These are phyloP conservation scores for Rhynchosporium graminicola DNA, from an alignment of 2,329 filamentous ascomycete species.

Conservation along the genomic window DNA sequence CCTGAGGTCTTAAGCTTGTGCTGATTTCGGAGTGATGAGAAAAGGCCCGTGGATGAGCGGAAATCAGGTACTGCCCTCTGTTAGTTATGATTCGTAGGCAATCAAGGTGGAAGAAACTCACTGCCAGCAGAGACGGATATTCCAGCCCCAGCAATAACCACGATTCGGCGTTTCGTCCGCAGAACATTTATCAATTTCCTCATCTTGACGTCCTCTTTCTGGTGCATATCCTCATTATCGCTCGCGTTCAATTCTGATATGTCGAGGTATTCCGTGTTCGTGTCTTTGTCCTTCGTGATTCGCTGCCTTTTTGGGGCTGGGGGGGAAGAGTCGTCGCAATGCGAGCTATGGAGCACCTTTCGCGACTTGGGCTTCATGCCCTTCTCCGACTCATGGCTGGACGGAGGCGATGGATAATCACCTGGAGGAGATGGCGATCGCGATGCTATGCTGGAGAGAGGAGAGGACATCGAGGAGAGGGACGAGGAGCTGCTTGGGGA, in stretches of 20 bases:
- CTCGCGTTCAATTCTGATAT: slow-evolving; percentile 56
- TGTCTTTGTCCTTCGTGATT: slow-evolving; percentile 63
- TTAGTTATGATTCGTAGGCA: slow-evolving; percentile 24
- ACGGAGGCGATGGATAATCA: slow-evolving; percentile 39
- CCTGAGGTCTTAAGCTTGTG: slow-evolving; percentile 92
- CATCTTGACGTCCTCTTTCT: slow-evolving; percentile 62
- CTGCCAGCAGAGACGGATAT: slow-evolving; percentile 96
- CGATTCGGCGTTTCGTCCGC: slow-evolving; percentile 91
- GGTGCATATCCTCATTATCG: slow-evolving; percentile 46
- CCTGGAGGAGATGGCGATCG: slow-evolving; percentile 39
- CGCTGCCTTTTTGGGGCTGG: slow-evolving; percentile 77
- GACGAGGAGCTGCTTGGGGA: slow-evolving; percentile 27
- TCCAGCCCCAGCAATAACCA: slow-evolving; percentile 92
- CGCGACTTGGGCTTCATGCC: slow-evolving; percentile 28
- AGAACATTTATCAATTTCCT: slow-evolving; percentile 72
- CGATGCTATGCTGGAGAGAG: slow-evolving; percentile 41
- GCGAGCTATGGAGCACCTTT: slow-evolving; percentile 25
- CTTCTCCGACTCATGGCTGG: slow-evolving; percentile 35
- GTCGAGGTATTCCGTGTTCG: slow-evolving; percentile 82
- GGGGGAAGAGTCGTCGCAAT: slow-evolving; percentile 56
- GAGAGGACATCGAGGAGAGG: slow-evolving; percentile 42
- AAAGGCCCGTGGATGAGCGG: slow-evolving; percentile 86
- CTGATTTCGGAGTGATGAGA: slow-evolving; percentile 79
- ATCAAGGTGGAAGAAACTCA: slow-evolving; percentile 49
- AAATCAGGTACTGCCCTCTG: slow-evolving; percentile 78